These are phyloP conservation scores for Phylloporus rhodoxanthus DNA, from an alignment of 768 basidiomycete species.

Conservation along the genomic window DNA sequence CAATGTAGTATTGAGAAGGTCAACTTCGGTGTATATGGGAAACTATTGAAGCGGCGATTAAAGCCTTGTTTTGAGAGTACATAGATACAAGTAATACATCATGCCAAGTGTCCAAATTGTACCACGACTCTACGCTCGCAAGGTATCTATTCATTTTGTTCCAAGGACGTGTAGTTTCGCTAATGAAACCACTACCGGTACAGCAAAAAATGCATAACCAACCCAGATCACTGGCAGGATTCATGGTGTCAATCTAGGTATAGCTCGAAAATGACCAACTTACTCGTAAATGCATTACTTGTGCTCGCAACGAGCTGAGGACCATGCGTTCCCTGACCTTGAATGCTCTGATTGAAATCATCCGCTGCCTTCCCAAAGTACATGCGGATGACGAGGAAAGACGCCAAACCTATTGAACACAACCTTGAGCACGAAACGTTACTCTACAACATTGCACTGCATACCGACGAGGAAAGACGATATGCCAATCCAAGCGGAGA, in stretches of 20 bases:
- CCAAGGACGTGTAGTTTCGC: slow-evolving; percentile 61
- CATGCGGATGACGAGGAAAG: slow-evolving; percentile 70
- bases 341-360: slow-evolving; percentile 67
- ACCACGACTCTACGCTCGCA: background rate
- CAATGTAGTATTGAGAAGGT: background rate
- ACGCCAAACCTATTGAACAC: slow-evolving; percentile 46
- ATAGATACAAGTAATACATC: too few species aligned
- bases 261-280: slow-evolving; percentile 23
- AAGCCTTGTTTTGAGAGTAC: background rate
- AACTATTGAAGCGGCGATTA: slow-evolving; percentile 19
- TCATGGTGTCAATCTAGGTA: slow-evolving; percentile 1
- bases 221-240: slow-evolving; percentile 63
- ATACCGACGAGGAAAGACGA: slow-evolving; percentile 70
- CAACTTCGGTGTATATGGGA: background rate
- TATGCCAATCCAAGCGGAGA: slow-evolving; percentile 70
- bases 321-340: slow-evolving; percentile 44
- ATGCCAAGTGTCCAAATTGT: too few species aligned
- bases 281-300: slow-evolving; percentile 75
- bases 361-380: slow-evolving; percentile 76
- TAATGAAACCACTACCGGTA: slow-evolving; percentile 64
- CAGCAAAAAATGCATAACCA: slow-evolving; percentile 66
- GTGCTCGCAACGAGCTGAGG: slow-evolving; percentile 55
- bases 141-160: slow-evolving; percentile 30
- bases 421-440: background rate
- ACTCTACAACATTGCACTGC: slow-evolving; percentile 5